Base-by-base conservation (phyloP, 768 basidiomycete genomes). In the Postia placenta region DNA sequence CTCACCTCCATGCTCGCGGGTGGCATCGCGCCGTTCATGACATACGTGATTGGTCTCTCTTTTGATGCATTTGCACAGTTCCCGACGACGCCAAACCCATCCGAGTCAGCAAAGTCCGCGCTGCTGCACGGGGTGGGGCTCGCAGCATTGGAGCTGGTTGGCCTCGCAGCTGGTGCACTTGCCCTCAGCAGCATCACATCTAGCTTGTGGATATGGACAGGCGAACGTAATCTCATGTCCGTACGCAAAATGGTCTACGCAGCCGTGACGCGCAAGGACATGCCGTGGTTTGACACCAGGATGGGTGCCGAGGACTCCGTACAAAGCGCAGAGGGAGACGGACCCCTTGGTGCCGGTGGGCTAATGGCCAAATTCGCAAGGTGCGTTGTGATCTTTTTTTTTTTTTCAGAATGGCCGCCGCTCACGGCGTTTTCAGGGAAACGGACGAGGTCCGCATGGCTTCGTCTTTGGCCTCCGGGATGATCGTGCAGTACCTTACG, bases 391-490 rank as follows among this genome's bases (percentile, higher is more conserved):
- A 14, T 28, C 37, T 28, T 35, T 39, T 15, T 12, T 11, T 3
- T 9, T 33, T 28, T 26, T 12, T 5, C 23, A 14, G 42, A 20
- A n/a, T 19, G 7, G 19, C 30, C 2, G 4, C 3, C 11, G 27
- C 43, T 42, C 24, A 54, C 45, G 37, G 38, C 40, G 27, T 42
- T 14, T 48, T 4, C 59, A 98, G 93, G 55, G 95, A 97, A 67
- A 96, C 94, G 5, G 92, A 97, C 66, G 90, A 96, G 54, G 87
- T 96, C 38, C 83, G 95, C 36, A 73, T 82, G 51, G 94, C 91
- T 1, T 80, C 85, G 12, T 89, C 92, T 2, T 76, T 91, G 33
- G 85, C 85, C 12, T 73, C 85, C 22, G 93, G 92, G 22, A 76
- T 81, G 55, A 63, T 89, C 50, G 60, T 97, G 38, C 91, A 94